Evolutionary conservation across 371 early-diverging fungal species (phyloP).

Genomic region (Actinomucor elegans): DNA sequence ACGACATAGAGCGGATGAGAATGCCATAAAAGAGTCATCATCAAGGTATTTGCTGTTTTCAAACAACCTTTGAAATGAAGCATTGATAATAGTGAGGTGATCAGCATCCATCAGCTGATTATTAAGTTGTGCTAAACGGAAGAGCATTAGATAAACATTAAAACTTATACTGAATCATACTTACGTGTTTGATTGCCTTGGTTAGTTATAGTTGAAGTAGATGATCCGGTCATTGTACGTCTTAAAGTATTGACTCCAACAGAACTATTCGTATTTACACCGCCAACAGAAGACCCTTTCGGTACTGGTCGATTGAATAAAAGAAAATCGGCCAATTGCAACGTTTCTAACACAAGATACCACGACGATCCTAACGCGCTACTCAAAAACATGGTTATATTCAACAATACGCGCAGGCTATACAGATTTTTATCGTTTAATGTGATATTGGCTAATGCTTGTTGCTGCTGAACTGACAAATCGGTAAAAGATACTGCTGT

Average conservation of each 20-base stretch:
- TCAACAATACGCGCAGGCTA: constrained; percentile 74
- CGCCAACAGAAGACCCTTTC: constrained; percentile 25
- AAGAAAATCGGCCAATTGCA: constrained; percentile 80
- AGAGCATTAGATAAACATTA: not conserved
- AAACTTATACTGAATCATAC: no score
- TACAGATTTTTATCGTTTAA: constrained; percentile 79
- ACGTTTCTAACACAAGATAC: constrained; percentile 85
- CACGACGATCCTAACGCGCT: constrained; percentile 80
- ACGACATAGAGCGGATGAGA: constrained; percentile 70
- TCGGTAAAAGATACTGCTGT: constrained; percentile 36
- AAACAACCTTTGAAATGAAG: constrained; percentile 69
- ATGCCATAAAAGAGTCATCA: constrained; percentile 64
- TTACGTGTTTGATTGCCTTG: constrained; percentile 18
- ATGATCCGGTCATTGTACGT: constrained; percentile 28
- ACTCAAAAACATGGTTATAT: constrained; percentile 74
- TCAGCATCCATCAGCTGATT: constrained; percentile 51
- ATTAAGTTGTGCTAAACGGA: constrained; percentile 12
- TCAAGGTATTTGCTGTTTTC: constrained; percentile 69
- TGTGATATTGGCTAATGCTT: constrained; percentile 38
- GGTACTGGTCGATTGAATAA: constrained; percentile 48
- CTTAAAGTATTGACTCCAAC: constrained; percentile 13
- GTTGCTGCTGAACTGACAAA: constrained; percentile 44
- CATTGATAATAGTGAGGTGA: constrained; percentile 51
- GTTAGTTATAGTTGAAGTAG: not conserved
- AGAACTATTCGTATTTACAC: not conserved